Base-by-base conservation (phyloP, 495 filamentous ascomycete species). In the Apiosordaria backusii region DNA sequence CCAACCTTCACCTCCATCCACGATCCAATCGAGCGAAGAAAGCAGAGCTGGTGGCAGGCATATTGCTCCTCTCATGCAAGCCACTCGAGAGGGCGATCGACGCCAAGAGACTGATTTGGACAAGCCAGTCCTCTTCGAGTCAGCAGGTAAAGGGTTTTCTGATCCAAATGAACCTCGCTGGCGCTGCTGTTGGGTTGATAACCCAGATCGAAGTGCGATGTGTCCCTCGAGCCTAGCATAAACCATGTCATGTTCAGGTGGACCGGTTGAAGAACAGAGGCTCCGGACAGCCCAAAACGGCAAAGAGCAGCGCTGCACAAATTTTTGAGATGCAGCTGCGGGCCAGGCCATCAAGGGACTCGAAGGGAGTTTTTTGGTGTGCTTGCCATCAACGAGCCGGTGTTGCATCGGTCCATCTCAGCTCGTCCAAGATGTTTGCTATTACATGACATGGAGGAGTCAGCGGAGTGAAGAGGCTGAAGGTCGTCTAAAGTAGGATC, bases 301-400 rank as follows among this genome's bases (percentile, higher is more conserved):
- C 29, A 65, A 65, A 26, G 70, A 67, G 67, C 57, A 64, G 58
- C 70, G 19, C 24, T 65, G 66, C 50, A 58, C 62, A 62, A 64
- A 64, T 64, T 68, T 55, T 68, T 62, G 35, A 45, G 59, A 60
- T 66, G 67, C 67, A 53, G 45, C 54, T 29, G 50, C 16, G 19
- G 50, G 50, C 50, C 50, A 53, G 50, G 50, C 50, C 50, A 53
- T 16, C 50, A 53, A 53, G 50, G 50, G 50, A 53, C 50, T 53
- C 13, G 50, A 53, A 53, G 50, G 50, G 50, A 53, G 50, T 53
- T 53, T 53, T 53, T 53, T 18, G 19, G 40, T 61, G 15, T 27
- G 18, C 22, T n/a, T 53, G 60, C 6, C n/a, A n/a, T 24, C n/a
- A 53, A 59, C 13, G 29, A 65, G 57, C 63, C 57, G 63, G 63